Evolutionary conservation across 2,329 filamentous ascomycete genomes (phyloP).

Genomic region (Coniochaeta hoffmannii): DNA sequence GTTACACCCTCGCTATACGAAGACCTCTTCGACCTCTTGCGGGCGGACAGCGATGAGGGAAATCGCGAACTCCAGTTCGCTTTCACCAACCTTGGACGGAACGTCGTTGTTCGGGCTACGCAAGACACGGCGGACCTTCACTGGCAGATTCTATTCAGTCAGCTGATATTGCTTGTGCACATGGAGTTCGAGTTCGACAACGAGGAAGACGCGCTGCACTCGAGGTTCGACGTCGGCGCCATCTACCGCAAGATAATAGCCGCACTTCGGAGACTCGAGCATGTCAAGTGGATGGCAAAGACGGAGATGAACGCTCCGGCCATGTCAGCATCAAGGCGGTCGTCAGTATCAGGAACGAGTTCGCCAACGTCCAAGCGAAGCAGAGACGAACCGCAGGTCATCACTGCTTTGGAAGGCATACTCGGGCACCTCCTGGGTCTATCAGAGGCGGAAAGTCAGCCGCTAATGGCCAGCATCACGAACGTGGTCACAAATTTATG

Average conservation of each 20-base stretch:
- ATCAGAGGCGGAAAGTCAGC: constrained; percentile 45
- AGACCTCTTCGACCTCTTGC: constrained; percentile 40
- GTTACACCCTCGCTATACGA: constrained; percentile 49
- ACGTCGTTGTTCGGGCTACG: constrained; percentile 65
- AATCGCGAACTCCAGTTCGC: constrained; percentile 40
- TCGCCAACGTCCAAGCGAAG: constrained; percentile 30
- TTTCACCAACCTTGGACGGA: constrained; percentile 69
- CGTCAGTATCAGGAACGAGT: constrained; percentile 22
- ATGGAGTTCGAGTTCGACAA: constrained; percentile 77
- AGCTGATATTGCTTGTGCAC: constrained; percentile 76
- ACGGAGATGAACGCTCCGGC: constrained; percentile 48
- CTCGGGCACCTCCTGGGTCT: constrained; percentile 58
- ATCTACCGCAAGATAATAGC: constrained; percentile 64
- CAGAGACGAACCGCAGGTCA: constrained; percentile 36
- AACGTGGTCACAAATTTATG: constrained; percentile 60
- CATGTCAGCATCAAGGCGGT: constrained; percentile 26
- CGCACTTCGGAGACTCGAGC: constrained; percentile 65
- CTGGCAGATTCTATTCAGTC: constrained; percentile 69
- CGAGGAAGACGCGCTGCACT: constrained; percentile 57
- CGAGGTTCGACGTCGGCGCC: constrained; percentile 55
- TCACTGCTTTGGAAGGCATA: constrained; percentile 53
- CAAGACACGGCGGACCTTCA: constrained; percentile 72
- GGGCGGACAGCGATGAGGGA: constrained; percentile 34
- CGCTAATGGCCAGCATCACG: constrained; percentile 53
- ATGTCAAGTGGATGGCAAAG: constrained; percentile 62